Evolutionary conservation across 305 asterid species (phyloP), one percentile per base, ranked within the genome.

Genomic region (Fraxinus velutina): DNA sequence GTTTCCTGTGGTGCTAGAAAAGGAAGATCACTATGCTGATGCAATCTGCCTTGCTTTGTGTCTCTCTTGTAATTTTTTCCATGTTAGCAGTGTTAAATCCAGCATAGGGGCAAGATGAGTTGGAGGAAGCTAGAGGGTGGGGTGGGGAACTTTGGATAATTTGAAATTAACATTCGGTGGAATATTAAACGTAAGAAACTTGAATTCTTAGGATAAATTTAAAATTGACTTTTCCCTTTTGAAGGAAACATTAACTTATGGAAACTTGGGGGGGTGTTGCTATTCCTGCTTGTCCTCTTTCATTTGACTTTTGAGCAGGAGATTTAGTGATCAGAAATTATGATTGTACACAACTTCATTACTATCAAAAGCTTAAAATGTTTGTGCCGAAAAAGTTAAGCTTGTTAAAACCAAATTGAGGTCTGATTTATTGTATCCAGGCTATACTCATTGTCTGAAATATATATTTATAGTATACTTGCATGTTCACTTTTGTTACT

Each of bases 351-450:
- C 21, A 57, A 50, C 72, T 44, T 50, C 15, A 42, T 60, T 34
- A 7, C 24, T 55, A 55, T 55, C 60, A 15, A 50, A 50, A 52
- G 76, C 76, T 82, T 75, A 47, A 66, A 81, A 78, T 74, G 78
- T 21, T 60, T 21, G 71, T 60, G 71, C 71, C 9, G 29, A 21
- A 21, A 13, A 60, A 60, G 15, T 60, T 21, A 60, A 60, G 32
- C 32, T 60, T 6, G 29, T 6, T 60, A 21, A 60, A 19, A 60
- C 71, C 71, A 60, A 21, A 60, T 7, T 60, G 32, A 60, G 4
- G 71, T 60, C 71, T 60, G 15, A 60, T 60, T 60, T 22, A 60
- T 60, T 60, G 19, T 50, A 50, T 50, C 60, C 60, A 50, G 19
- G 21, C 60, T 50, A 50, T 50, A 0, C 60, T 15, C 19, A 15